Evolutionary conservation across 1,139 yeast genomes (phyloP).

Genomic region (Hanseniaspora gamundiae): DNA sequence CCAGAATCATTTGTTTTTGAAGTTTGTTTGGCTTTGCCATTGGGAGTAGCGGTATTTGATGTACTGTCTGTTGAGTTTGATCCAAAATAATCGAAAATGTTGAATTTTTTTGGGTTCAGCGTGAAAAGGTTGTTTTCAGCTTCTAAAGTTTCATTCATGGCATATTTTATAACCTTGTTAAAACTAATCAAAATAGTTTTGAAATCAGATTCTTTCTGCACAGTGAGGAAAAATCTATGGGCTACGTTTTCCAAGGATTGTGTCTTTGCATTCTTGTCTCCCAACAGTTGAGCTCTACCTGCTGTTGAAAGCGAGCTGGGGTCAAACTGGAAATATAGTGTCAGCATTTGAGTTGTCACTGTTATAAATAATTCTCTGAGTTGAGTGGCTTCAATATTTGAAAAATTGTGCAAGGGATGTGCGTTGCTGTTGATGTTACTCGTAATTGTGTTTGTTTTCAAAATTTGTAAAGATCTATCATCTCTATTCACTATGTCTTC

Average conservation of each 20-base stretch:
- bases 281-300: conserved; percentile 2
- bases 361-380: conserved; percentile 3
- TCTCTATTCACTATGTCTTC: too few species aligned
- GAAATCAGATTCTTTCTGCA: conserved; percentile 44
- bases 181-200: conserved; percentile 35
- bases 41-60: conserved; percentile 4
- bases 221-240: conserved; percentile 17
- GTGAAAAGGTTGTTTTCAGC: conserved; percentile 27
- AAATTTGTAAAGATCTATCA: not conserved
- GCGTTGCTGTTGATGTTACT: not conserved
- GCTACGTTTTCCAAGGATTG: conserved; percentile 4
- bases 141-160: conserved; percentile 30
- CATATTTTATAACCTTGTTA: conserved; percentile 34
- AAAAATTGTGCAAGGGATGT: not conserved
- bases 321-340: conserved; percentile 5
- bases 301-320: conserved; percentile 1
- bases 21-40: conserved; percentile 1
- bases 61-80: conserved; percentile 10
- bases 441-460: not conserved
- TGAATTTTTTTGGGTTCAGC: conserved; percentile 8
- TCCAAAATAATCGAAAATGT: conserved; percentile 4
- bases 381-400: conserved; percentile 1
- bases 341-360: conserved; percentile 4
- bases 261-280: not conserved
- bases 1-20: conserved; percentile 4